Base-by-base conservation (phyloP, 306 rosid species). In the Cucurbita maxima region DNA sequence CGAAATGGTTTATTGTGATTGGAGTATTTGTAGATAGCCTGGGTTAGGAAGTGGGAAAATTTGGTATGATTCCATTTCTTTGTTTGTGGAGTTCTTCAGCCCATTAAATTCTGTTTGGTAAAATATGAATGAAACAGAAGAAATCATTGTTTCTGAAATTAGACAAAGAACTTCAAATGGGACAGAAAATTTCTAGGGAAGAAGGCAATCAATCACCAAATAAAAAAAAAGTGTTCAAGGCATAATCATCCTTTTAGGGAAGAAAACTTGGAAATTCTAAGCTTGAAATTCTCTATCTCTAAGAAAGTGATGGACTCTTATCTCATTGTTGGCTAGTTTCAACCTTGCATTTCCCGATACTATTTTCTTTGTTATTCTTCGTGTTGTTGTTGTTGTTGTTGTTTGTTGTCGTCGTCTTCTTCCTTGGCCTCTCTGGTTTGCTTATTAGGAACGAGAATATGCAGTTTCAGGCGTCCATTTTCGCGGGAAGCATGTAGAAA, bases 401-500 rank as follows among this genome's bases (percentile, higher is more conserved):
- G 34, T 30, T 59, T 76, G 5, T 76, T 76, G 1, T 47, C 6
- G 13, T 61, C 76, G 1, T 69, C 82, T 0, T 18, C 52, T 0
- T 83, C 82, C 18, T 68, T 53, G 11, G 71, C 86, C 20, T 78
- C 85, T 2, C n/a, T 12, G 56, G 69, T 59, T 53, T 83, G 84
- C 2, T 84, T 78, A 5, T 86, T 76, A 45, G 86, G 86, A 11
- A 81, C 86, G 85, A 89, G 79, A 72, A 88, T 84, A 60, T 87
- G 85, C 19, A 92, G 83, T 79, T 77, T 90, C 54, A 92, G 70
- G 55, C 96, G 89, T 15, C 98, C 98, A 43, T 90, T 86, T 79
- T 92, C 96, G 67, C 98, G 85, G 75, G 77, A 81, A 47, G 98
- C 96, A 80, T 82, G 98, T 30, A 92, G 58, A 48, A 92, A 78